Evolutionary conservation across 2,329 filamentous ascomycete genomes (phyloP), one percentile per base, ranked within the genome.

Genomic region (Leptodontidium sp.): DNA sequence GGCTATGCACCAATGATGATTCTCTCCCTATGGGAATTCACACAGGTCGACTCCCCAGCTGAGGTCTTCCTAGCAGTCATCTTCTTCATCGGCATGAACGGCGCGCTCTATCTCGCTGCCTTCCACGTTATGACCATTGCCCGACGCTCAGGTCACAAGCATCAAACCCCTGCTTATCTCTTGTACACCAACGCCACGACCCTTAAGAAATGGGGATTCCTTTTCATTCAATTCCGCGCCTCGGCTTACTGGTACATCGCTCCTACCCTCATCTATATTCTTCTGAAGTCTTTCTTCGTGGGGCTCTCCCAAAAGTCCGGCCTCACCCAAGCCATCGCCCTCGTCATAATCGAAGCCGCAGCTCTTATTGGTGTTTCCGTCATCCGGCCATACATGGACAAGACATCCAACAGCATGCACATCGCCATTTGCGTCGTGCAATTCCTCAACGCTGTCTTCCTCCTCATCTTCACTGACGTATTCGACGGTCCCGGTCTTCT

Each of bases 141-240:
- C 45, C 93, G 93, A 78, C 91, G 93, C 75, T 98, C 94, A 38
- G 91, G 97, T 71, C 82, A 87, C 68, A 93, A 97, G 88, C 94
- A 98, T 85, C 94, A 95, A 82, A 98, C 97, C 83, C 94, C 95
- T 26, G 95, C 94, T 32, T 98, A 98, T 81, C 97, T 97, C 75
- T 89, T 98, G 70, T 98, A 97, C 83, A 97, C 95, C 2, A 94
- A 98, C 77, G 94, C 94, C n/a, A 88, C 93, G 71, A 91, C 92
- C 63, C 87, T 98, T 72, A 98, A 98, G 87, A 97, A 97, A 82
- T 98, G 94, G 94, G 95, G 95, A 24, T 98, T 98, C 85, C 87
- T 98, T 73, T 98, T 98, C 79, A 93, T 98, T 50, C 95, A 97
- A 80, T 98, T 97, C 86, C 92, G 95, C 76, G 95, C 95, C 43